Evolutionary conservation across 2,329 filamentous ascomycete species (phyloP), one percentile per base, ranked within the genome.

Genomic region (Talaromyces rugulosus): DNA sequence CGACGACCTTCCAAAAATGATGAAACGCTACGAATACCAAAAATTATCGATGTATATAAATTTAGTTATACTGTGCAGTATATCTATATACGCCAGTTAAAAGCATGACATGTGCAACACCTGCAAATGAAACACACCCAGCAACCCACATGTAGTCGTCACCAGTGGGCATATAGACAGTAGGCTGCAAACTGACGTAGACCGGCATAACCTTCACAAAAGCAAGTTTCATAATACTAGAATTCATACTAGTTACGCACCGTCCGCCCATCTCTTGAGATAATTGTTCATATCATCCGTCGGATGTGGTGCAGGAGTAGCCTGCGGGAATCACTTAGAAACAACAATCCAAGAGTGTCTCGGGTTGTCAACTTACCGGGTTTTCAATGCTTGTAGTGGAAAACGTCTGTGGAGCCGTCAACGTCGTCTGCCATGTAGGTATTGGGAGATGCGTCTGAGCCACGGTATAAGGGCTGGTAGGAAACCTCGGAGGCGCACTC

Each of bases 231-330:
- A 7, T 36, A 7, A 36, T 36, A 8, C 12, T 36, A 36, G 12
- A 36, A 2, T 23, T 27, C n/a, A 47, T 47, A 47, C 44, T 11
- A 34, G n/a, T 52, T n/a, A 63, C 27, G n/a, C 58, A 52, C 61
- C 58, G 33, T 87, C 84, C 72, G 83, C 83, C 84, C 85, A 87
- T 65, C 84, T 77, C 55, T 81, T 81, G 63, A 87, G 71, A 71
- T 82, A 87, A 66, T 81, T 83, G 56, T 81, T 79, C 82, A 86
- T 85, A 61, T 85, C 82, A 58, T 80, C 74, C 58, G 79, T 77
- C 12, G 81, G 82, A 64, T 77, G 74, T 44, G 79, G 73, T 55
- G 82, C 82, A 14, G 85, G 75, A n/a, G 84, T 76, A 66, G 80
- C 83, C 85, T 87, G 67, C 60, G 56, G 55, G 40, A 8, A 27